Evolutionary conservation across 2,329 filamentous ascomycete genomes (phyloP), one percentile per base, ranked within the genome.

Genomic region (Teratosphaeria epicoccoides): DNA sequence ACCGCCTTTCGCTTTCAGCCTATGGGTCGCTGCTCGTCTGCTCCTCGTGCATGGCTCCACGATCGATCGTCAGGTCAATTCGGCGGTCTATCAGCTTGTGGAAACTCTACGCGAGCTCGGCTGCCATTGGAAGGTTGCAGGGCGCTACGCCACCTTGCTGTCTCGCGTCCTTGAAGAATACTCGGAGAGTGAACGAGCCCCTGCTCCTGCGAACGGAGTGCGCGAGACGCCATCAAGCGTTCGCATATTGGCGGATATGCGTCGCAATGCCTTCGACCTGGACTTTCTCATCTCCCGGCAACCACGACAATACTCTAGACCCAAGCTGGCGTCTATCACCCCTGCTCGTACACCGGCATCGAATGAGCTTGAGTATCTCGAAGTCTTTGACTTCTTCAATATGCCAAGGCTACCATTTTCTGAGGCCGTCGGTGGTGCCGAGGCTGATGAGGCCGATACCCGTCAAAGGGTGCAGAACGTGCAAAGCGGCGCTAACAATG

Each of bases 321-420:
- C 46, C 2, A 61, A 55, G 44, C 47, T 50, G 37, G 61, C 52
- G 53, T 52, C 55, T 14, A 45, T 68, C 3, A 67, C 67, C 1
- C 66, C 54, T 58, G 73, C 50, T 57, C 49, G 67, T 52, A 64
- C 55, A 46, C 86, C 87, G 0, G 85, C 82, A 9, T 80, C 85
- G 1, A 88, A 93, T 59, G 88, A 95, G 63, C 74, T 95, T 3
- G 90, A 95, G 66, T 95, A 94, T 65, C 74, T 95, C 2, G 89
- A 95, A 61, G 87, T 95, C 0, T 95, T 96, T 66, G 88, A 93
- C 61, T 95, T 94, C 65, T 96, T 95, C 75, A 95, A 95, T 65
- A 82, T 94, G 51, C 90, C 90, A 1, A 76, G 88, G 17, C 72
- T 95, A 23, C 78, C 79, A 0, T 68, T 48, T 11, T 25, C 56